A percentile compares a stretch with the other conserved stretches of the same genome.
These are phyloP conservation scores for Phtheirospermum japonicum DNA, from an alignment of 257 asterid species.

Conservation along the genomic window DNA sequence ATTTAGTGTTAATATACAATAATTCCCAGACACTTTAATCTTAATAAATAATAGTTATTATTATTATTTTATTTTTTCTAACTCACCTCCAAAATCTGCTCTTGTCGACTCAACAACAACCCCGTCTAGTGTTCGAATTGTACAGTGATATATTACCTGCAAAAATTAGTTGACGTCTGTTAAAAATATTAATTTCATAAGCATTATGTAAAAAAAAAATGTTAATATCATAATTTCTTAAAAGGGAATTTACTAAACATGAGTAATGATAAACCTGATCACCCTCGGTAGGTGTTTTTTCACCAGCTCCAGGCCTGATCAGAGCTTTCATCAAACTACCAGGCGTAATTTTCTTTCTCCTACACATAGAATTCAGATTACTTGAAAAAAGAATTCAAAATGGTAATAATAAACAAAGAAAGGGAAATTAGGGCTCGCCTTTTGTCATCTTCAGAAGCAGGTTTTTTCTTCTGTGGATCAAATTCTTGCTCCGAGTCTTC, in stretches of 20 bases:
- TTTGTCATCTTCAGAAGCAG: conserved; percentile 70
- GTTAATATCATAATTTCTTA: background rate
- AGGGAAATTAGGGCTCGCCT: conserved; percentile 37
- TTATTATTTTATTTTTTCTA: background rate
- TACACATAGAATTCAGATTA: conserved; percentile 26
- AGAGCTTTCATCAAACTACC: conserved; percentile 95
- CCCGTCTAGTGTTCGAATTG: conserved; percentile 83
- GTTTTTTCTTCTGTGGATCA: conserved; percentile 56
- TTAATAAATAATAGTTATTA: background rate
- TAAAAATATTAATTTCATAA: background rate
- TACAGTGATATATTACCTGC: conserved; percentile 86
- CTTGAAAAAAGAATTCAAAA: background rate
- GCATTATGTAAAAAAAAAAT: background rate
- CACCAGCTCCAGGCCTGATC: conserved; percentile 89
- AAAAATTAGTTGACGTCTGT: conserved; percentile 21
- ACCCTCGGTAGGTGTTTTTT: conserved; percentile 55
- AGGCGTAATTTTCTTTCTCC: conserved; percentile 82
- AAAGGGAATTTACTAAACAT: background rate
- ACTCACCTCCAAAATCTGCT: conserved; percentile 80
- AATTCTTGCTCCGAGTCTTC: conserved; percentile 49
- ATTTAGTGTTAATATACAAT: background rate
- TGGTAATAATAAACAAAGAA: background rate
- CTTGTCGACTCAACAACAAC: conserved; percentile 83
- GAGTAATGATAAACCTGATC: conserved; percentile 54
- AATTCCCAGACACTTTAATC: conserved; percentile 1